Conservation (phyloP, 1,284 basidiomycete species). For the Uromyces viciae-fabae region DNA sequence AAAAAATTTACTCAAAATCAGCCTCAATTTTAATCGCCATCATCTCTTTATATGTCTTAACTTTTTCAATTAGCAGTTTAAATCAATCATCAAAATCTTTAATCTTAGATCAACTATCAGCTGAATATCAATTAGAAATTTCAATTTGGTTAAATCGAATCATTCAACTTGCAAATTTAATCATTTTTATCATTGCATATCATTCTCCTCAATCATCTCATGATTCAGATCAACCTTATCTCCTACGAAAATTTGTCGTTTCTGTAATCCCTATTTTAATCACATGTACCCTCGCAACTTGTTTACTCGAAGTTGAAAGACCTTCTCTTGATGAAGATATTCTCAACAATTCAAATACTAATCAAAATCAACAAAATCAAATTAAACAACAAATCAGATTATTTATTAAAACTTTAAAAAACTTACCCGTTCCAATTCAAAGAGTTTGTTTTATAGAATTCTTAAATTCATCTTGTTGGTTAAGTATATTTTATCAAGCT, state of each 20-base stretch:
- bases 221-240: conserved; percentile 8
- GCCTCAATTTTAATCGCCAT: conserved; percentile 10
- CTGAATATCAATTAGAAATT: background rate
- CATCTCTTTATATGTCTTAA: conserved; percentile 7
- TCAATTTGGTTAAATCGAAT: conserved; percentile 12
- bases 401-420: background rate
- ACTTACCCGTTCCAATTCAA: conserved; percentile 29
- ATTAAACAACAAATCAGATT: background rate
- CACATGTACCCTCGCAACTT: background rate
- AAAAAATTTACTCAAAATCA: background rate
- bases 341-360: background rate
- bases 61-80: conserved; percentile 10
- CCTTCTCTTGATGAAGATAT: background rate
- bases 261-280: background rate
- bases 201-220: background rate
- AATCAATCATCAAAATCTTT: background rate
- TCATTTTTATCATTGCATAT: background rate
- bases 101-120: conserved; percentile 24
- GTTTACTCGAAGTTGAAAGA: background rate
- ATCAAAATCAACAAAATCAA: background rate
- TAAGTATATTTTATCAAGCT: conserved; percentile 25
- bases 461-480: conserved; percentile 15
- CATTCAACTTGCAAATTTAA: background rate
- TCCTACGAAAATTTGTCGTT: conserved; percentile 5
- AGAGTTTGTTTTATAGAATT: conserved; percentile 28